Percentiles rank a stretch among this genome's conserved stretches.
phyloP scores from a whole-genome alignment of 139 green algal species.

The Closterium sp. region DNA sequence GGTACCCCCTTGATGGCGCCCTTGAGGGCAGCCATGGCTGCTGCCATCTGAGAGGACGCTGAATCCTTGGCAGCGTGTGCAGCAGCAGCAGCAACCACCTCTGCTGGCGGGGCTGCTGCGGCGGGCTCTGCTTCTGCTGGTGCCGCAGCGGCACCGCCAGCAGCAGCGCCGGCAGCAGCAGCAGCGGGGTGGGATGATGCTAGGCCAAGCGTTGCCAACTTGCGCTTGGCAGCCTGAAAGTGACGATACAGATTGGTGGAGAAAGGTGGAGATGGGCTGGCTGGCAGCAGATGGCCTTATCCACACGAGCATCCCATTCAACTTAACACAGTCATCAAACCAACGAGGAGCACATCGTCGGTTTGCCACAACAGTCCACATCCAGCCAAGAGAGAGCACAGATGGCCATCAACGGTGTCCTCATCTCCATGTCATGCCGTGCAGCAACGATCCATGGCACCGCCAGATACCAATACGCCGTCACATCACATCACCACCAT shows the following conservation, averaged over 20 bases:
- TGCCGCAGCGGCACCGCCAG: not conserved
- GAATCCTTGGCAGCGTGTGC: not conserved
- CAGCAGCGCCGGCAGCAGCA: not conserved
- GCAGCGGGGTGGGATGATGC: not conserved
- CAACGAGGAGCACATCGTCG: too few relatives aligned
- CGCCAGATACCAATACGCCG: not conserved
- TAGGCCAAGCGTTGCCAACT: not conserved
- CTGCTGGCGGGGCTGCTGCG: constrained; percentile 2
- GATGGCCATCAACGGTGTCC: not conserved
- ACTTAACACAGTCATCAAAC: too few relatives aligned
- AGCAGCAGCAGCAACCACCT: not conserved
- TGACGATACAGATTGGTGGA: not conserved
- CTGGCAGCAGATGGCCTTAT: too few relatives aligned
- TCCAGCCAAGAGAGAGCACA: not conserved
- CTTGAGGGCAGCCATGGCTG: constrained; percentile 22
- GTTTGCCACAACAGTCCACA: not conserved
- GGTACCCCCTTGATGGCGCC: not conserved
- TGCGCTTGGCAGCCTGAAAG: not conserved
- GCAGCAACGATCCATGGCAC: not conserved
- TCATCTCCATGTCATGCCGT: not conserved
- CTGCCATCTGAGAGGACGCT: constrained; percentile 9
- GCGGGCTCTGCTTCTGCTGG: not conserved
- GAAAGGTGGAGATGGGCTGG: not conserved
- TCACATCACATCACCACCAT: not conserved
- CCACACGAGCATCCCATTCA: too few relatives aligned